A percentile compares a stretch with the other conserved stretches of the same genome.
phyloP scores from a whole-genome alignment of 2,329 filamentous ascomycete genomes.

The Chaetothyriales sp. region DNA sequence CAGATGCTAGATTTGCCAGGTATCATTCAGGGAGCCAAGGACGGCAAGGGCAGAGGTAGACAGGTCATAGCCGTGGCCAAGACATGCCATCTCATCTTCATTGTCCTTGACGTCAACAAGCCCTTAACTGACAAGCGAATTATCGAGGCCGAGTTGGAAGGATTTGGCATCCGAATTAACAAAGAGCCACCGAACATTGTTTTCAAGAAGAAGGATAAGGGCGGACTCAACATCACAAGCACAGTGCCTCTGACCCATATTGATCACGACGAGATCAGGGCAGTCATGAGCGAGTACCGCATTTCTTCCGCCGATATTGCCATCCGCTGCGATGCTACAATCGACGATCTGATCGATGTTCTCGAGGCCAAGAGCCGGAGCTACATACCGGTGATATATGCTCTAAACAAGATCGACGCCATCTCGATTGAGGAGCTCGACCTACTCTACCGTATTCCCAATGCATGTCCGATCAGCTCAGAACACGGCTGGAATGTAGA shows the following conservation, averaged over 20 bases:
- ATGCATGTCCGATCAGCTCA: conserved; percentile 91
- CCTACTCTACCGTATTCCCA: conserved; percentile 87
- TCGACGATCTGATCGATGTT: conserved; percentile 92
- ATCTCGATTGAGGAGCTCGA: conserved; percentile 97
- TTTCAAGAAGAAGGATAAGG: conserved; percentile 99
- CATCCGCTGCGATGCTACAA: conserved; percentile 91
- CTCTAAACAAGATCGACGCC: conserved; percentile 96
- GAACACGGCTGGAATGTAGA: conserved; percentile 98
- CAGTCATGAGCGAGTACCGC: conserved; percentile 91
- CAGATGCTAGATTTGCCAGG: conserved; percentile 97
- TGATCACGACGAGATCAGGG: conserved; percentile 90
- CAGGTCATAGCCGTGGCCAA: conserved; percentile 98
- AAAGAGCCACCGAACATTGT: conserved; percentile 94
- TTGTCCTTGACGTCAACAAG: conserved; percentile 96
- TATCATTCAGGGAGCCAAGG: conserved; percentile 97
- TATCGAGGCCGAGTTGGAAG: conserved; percentile 88
- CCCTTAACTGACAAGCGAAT: conserved; percentile 91
- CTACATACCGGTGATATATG: conserved; percentile 98
- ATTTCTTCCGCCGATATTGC: conserved; percentile 95
- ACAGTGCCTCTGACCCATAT: conserved; percentile 87
- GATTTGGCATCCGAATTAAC: conserved; percentile 95
- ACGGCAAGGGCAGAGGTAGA: conserved; percentile 89
- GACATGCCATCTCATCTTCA: conserved; percentile 97
- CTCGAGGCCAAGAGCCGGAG: conserved; percentile 86
- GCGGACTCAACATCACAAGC: conserved; percentile 88